These are phyloP conservation scores for Alternaria brassicicola DNA, from an alignment of 2,329 filamentous ascomycete genomes.

Conservation along the genomic window DNA sequence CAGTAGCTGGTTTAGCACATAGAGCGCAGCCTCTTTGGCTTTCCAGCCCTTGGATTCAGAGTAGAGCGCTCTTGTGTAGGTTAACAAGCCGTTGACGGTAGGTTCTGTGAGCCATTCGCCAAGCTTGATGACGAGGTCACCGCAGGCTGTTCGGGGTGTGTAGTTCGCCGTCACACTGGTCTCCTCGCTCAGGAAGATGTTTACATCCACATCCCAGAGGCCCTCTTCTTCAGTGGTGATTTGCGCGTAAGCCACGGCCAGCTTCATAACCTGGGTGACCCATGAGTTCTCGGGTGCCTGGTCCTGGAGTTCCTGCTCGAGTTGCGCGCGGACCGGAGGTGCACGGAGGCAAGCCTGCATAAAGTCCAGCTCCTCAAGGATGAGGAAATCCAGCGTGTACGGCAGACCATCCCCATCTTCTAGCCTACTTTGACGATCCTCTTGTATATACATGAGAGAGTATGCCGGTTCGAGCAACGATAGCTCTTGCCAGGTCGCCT, in stretches of 20 bases:
- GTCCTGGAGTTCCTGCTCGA: conserved; percentile 75
- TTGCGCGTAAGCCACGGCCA: conserved; percentile 83
- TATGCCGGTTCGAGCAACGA: conserved; percentile 74
- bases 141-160: conserved; percentile 89
- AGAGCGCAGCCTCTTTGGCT: conserved; percentile 79
- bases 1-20: conserved; percentile 81
- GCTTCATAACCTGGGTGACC: conserved; percentile 85
- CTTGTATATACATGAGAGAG: conserved; percentile 81
- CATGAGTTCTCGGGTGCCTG: conserved; percentile 67
- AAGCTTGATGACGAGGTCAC: conserved; percentile 89
- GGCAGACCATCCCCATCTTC: conserved; percentile 92
- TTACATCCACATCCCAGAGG: conserved; percentile 95
- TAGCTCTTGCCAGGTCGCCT: conserved; percentile 87
- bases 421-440: conserved; percentile 83
- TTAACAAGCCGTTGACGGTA: conserved; percentile 78
- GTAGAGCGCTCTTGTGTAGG: conserved; percentile 77
- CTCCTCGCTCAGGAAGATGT: conserved; percentile 93
- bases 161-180: conserved; percentile 95
- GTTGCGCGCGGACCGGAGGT: conserved; percentile 83
- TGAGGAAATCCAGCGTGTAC: conserved; percentile 90
- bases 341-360: conserved; percentile 90
- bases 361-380: conserved; percentile 93
- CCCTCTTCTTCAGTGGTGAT: conserved; percentile 93
- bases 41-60: conserved; percentile 63
- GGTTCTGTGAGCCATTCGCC: conserved; percentile 84